These are phyloP conservation scores for Miscanthus sacchariflorus DNA, from an alignment of 202 grass and related monocot genomes.

Conservation along the genomic window DNA sequence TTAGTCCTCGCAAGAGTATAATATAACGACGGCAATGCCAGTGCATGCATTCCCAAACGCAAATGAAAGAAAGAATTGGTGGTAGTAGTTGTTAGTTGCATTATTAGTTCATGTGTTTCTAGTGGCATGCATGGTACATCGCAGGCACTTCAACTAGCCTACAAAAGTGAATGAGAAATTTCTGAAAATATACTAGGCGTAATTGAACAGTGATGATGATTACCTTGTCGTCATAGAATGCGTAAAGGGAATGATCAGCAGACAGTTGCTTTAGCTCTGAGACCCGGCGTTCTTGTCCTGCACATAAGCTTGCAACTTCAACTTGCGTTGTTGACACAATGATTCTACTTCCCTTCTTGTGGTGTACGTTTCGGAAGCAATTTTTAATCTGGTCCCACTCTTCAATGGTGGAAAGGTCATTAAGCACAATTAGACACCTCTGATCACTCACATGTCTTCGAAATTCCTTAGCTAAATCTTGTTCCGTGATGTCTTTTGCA, in stretches of 20 bases:
- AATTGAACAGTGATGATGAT: too few relatives aligned
- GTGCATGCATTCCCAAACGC: too few relatives aligned
- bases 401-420: neutral
- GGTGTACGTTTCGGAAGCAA: neutral
- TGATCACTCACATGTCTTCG: neutral
- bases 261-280: neutral
- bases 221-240: constrained; percentile 3
- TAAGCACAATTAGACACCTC: neutral
- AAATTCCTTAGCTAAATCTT: neutral
- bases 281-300: neutral
- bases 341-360: neutral
- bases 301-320: constrained; percentile 24
- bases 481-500: neutral
- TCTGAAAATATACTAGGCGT: too few relatives aligned
- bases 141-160: too few relatives aligned
- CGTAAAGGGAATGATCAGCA: neutral
- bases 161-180: too few relatives aligned
- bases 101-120: too few relatives aligned
- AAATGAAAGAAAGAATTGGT: too few relatives aligned
- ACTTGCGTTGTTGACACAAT: neutral
- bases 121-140: too few relatives aligned
- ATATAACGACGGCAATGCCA: too few relatives aligned
- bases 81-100: too few relatives aligned
- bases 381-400: constrained; percentile 1
- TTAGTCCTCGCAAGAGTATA: too few relatives aligned